Evolutionary conservation across 768 basidiomycete species (phyloP), one percentile per base, ranked within the genome.

Genomic region (Termitomyces sp.): DNA sequence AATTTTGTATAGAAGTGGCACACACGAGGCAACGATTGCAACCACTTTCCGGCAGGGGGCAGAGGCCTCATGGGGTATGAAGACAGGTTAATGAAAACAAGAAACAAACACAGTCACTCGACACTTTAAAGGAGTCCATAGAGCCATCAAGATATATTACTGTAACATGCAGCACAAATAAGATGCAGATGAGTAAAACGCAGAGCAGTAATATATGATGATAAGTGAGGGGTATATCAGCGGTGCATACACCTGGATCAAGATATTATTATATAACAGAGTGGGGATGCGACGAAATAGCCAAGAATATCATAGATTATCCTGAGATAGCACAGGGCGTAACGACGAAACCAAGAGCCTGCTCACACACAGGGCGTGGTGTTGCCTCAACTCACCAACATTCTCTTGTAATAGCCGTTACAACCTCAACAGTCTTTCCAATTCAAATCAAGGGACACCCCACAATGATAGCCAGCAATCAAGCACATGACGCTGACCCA

Each of bases 341-440:
- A 11, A 23, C 19, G 21, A 32, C 32, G 14, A 30, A 52, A 60
- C 47, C 52, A 50, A 54, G 34, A 52, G 46, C 47, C 54, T 28
- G n/a, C 50, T 39, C 49, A 56, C 16, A 35, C 10, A 6, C 35
- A 23, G 28, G 46, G 34, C 42, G 35, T 45, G 54, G 54, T 52
- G 52, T 56, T 49, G 41, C 44, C 39, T 55, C 49, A 44, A 42
- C 54, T 41, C 51, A 39, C 53, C 48, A 40, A 48, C 17, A 17
- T 17, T 40, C 47, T 42, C 25, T 50, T 27, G 41, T 34, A 28
- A 25, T 55, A 25, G 8, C 35, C 21, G 21, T 42, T 35, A 49
- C 16, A 30, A 42, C 40, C 8, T 3, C 16, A 21, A 10, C 40
- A 39, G 35, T 46, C 45, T 30, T 30, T 11, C 25, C 44, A 14